Percentiles rank a stretch among this genome's conserved stretches.
phyloP scores from a whole-genome alignment of 495 filamentous ascomycete genomes.

The Penicillium silybi region DNA sequence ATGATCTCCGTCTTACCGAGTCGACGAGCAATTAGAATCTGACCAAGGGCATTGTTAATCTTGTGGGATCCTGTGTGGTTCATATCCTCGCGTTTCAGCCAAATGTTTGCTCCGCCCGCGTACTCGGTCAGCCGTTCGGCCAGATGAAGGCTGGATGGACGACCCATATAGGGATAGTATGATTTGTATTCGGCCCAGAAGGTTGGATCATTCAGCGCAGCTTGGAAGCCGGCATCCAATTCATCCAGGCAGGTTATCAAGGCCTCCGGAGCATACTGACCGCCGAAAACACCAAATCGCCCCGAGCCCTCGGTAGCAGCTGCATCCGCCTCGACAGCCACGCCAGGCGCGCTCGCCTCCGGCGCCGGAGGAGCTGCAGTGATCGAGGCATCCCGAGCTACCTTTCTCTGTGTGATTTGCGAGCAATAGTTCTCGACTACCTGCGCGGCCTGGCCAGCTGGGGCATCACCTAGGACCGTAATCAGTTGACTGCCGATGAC shows the following conservation, averaged over 20 bases:
- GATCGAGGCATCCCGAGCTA: too few species aligned
- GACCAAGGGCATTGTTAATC: constrained; percentile 93
- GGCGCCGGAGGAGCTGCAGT: too few species aligned
- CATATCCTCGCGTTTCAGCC: constrained; percentile 90
- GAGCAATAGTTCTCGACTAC: constrained; percentile 82
- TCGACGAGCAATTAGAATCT: constrained; percentile 74
- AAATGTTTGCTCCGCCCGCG: constrained; percentile 87
- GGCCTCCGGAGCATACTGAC: constrained; percentile 9
- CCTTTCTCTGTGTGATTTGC: neutral
- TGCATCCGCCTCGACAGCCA: neutral
- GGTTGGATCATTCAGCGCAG: neutral
- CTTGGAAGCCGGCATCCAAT: constrained; percentile 2
- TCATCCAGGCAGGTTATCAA: constrained; percentile 4
- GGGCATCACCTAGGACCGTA: constrained; percentile 68
- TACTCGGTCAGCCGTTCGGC: constrained; percentile 83
- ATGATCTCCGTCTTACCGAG: constrained; percentile 92
- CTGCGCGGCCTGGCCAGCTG: constrained; percentile 64
- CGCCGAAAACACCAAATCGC: constrained; percentile 5
- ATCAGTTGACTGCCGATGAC: constrained; percentile 97
- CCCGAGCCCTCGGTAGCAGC: neutral
- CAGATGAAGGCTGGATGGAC: constrained; percentile 38
- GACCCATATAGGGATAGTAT: constrained; percentile 2
- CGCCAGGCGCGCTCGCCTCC: neutral
- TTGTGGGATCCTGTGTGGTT: constrained; percentile 85
- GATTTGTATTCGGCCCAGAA: constrained; percentile 12